phyloP scores from a whole-genome alignment of 2,329 filamentous ascomycete genomes.

The Xylariales sp. region DNA sequence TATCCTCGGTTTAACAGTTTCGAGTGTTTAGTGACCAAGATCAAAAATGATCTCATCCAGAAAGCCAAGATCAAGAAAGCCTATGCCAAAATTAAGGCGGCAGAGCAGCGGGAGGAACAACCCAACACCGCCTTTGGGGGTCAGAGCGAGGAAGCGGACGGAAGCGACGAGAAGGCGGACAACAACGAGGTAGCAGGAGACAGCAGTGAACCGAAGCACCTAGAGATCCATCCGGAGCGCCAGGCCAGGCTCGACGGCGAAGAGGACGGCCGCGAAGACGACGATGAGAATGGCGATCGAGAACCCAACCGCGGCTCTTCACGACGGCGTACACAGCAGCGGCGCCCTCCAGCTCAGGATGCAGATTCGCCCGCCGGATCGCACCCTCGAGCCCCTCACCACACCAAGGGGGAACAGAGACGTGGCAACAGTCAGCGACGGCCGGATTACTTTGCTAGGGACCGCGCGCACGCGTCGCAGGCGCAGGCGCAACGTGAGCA shows the following conservation, averaged over 20 bases:
- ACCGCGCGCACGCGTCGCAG: slow-evolving; percentile 44
- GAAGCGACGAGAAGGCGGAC: slow-evolving; percentile 36
- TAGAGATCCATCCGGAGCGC: slow-evolving; percentile 34
- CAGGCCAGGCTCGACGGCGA: slow-evolving; percentile 33
- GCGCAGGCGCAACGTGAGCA: slow-evolving; percentile 36
- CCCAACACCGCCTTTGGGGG: slow-evolving; percentile 10
- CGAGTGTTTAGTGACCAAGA: slow-evolving; percentile 84
- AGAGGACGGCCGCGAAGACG: slow-evolving; percentile 8
- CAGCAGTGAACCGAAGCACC: slow-evolving; percentile 5
- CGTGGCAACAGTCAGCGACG: slow-evolving; percentile 37
- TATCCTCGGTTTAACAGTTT: no score
- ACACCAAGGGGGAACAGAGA: slow-evolving; percentile 9
- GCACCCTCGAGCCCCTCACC: slow-evolving; percentile 16
- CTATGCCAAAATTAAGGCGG: slow-evolving; percentile 80
- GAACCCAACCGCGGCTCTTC: no score
- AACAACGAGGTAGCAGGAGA: slow-evolving; percentile 18
- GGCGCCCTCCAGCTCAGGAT: no score
- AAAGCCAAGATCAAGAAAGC: slow-evolving; percentile 92
- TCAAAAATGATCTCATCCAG: slow-evolving; percentile 83
- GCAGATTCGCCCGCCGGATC: no score
- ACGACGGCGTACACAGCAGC: no score
- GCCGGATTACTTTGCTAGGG: slow-evolving; percentile 64
- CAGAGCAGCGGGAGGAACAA: slow-evolving; percentile 20
- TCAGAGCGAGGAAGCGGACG: slow-evolving; percentile 20
- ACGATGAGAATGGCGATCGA: slow-evolving; percentile 6